Base-by-base conservation (phyloP, 768 basidiomycete species). In the Leccinellum albellum region DNA sequence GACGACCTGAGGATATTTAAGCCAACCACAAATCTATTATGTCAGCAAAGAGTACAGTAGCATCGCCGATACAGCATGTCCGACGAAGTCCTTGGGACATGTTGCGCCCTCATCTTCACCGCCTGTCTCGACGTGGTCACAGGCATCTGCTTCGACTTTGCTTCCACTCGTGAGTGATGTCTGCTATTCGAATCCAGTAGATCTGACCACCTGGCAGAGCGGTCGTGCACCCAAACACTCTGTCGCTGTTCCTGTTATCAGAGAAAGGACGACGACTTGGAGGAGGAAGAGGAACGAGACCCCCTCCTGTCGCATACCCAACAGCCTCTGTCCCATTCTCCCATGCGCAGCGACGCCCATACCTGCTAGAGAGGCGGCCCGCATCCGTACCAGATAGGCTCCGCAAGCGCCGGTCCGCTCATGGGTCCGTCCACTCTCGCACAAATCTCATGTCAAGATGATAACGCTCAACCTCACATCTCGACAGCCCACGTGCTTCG, bases 71-170 rank as follows among this genome's bases (percentile, higher is more conserved):
- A 31, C 29, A 31, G 29, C 29, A 20, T 12, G 68, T 56, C 58
- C 5, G 63, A 70, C 59, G 48, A 63, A 24, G 8, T 61, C 45
- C 10, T 67, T 14, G 67, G 61, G 8, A 52, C 60, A 3, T 71
- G 71, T 28, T 67, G 67, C 26, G 60, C 60, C 3, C 0, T 70
- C 2, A 2, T 15, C 24, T 0, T 56, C 20, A 60, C 62, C 3
- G 59, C 60, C 1, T 73, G 65, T 51, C 53, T 66, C 52, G 66
- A 70, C 13, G 58, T 67, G 13, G 0, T 71, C 17, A 1, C 60
- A 0, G 69, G 65, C 5, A 59, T 67, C 20, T 71, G 70, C 29
- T 0, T 58, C 40, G 69, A 71, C 46, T 58, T 69, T 13, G 1
- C 17, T 1, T 67, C 71, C 31, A 24, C 63, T 4, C 61, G 70